Conservation (phyloP, 805 yeast species). For the Candida ficus region DNA sequence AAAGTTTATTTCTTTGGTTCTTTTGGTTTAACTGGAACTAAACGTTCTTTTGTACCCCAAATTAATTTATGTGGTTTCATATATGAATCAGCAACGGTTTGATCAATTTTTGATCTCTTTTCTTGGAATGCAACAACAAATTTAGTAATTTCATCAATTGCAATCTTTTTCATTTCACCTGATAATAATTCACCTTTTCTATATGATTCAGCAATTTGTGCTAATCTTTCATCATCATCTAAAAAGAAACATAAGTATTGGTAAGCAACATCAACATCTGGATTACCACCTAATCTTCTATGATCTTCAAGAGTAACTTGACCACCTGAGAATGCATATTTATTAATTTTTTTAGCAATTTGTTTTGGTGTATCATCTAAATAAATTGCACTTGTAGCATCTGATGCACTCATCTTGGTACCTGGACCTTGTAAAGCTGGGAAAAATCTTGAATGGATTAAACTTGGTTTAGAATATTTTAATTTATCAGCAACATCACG, state of each 20-base stretch:
- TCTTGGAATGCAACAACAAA: slow-evolving; percentile 82
- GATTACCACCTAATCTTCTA: slow-evolving; percentile 84
- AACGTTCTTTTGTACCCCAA: slow-evolving; percentile 69
- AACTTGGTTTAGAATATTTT: slow-evolving; percentile 84
- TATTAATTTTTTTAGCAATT: slow-evolving; percentile 90
- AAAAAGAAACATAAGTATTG: slow-evolving; percentile 88
- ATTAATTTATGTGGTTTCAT: slow-evolving; percentile 82
- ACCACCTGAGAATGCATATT: slow-evolving; percentile 96
- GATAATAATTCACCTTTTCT: slow-evolving; percentile 77
- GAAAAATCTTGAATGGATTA: slow-evolving; percentile 92
- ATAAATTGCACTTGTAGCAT: slow-evolving; percentile 84
- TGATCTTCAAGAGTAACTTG: slow-evolving; percentile 84
- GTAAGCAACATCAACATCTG: slow-evolving; percentile 92
- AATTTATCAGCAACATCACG: slow-evolving; percentile 96
- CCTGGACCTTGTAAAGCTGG: slow-evolving; percentile 97
- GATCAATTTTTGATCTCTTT: slow-evolving; percentile 61
- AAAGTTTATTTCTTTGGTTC: slow-evolving; percentile 13
- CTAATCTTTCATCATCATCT: slow-evolving; percentile 80
- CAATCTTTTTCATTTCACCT: slow-evolving; percentile 88
- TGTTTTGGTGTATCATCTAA: slow-evolving; percentile 93
- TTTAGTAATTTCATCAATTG: slow-evolving; percentile 74
- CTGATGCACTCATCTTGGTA: slow-evolving; percentile 95
- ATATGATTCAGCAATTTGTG: slow-evolving; percentile 57
- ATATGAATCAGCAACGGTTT: slow-evolving; percentile 55
- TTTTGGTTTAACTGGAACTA: slow-evolving; percentile 62